Conservation (phyloP, 768 basidiomycete genomes). For the Porpolomopsis calyptriformis region DNA sequence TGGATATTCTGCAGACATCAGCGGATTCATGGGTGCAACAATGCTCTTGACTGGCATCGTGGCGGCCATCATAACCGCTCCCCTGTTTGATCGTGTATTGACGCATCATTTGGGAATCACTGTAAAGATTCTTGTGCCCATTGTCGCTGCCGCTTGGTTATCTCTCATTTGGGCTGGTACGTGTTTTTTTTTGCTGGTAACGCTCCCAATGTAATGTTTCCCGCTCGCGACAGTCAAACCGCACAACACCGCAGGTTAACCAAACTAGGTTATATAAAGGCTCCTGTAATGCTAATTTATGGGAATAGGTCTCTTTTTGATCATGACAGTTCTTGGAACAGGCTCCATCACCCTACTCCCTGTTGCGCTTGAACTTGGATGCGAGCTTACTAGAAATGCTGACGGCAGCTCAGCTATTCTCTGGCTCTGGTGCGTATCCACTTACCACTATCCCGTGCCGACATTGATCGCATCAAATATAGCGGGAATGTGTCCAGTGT, state of each 20-base stretch:
- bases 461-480: slow-evolving; percentile 1
- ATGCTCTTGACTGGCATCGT: slow-evolving; percentile 63
- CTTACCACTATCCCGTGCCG: neutral
- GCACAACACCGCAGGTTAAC: slow-evolving; percentile 36
- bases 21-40: slow-evolving; percentile 60
- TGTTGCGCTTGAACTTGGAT: slow-evolving; percentile 64
- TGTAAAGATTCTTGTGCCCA: slow-evolving; percentile 48
- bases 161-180: slow-evolving; percentile 73
- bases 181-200: slow-evolving; percentile 11
- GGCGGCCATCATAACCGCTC: slow-evolving; percentile 56
- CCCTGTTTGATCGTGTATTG: slow-evolving; percentile 74
- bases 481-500: slow-evolving; percentile 62
- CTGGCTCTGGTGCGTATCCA: slow-evolving; percentile 55
- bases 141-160: slow-evolving; percentile 55
- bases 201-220: neutral
- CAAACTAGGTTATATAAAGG: neutral
- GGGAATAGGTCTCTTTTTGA: slow-evolving; percentile 36
- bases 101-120: slow-evolving; percentile 59
- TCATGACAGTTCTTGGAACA: slow-evolving; percentile 61
- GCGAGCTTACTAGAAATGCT: slow-evolving; percentile 71
- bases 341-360: slow-evolving; percentile 63
- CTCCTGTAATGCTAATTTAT: neutral
- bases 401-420: slow-evolving; percentile 67
- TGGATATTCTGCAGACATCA: slow-evolving; percentile 57
- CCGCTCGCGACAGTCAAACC: slow-evolving; percentile 40